Conservation (phyloP, 352 stramenopile species). For the Pythium aquatile region DNA sequence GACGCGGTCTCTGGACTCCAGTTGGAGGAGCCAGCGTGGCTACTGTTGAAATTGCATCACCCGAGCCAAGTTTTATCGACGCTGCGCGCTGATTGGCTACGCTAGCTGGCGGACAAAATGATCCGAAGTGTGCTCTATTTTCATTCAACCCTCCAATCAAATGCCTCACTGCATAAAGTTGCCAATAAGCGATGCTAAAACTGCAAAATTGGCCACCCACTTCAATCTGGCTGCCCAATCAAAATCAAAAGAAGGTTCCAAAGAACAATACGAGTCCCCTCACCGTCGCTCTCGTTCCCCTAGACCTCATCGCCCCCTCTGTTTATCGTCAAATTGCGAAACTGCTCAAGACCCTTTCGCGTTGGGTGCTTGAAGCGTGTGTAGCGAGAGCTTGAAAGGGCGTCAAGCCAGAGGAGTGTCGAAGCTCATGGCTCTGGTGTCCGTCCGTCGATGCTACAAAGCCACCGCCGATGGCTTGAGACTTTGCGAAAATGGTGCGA, state of each 20-base stretch:
- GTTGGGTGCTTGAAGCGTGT: not conserved
- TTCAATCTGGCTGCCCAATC: slow-evolving; percentile 2
- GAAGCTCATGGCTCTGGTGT: not conserved
- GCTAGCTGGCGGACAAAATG: slow-evolving; percentile 1
- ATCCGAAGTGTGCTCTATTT: slow-evolving; percentile 10
- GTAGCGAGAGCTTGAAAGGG: not conserved
- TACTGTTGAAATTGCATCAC: slow-evolving; percentile 14
- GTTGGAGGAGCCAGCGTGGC: slow-evolving; percentile 14
- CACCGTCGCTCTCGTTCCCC: not conserved
- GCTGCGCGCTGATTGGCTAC: slow-evolving; percentile 17
- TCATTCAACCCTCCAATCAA: slow-evolving; percentile 25
- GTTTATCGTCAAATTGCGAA: not conserved
- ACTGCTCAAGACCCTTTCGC: not conserved
- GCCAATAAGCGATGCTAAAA: slow-evolving; percentile 15
- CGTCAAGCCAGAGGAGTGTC: not conserved
- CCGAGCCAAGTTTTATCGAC: slow-evolving; percentile 19
- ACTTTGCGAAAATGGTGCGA: not conserved
- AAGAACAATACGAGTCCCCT: slow-evolving; percentile 7
- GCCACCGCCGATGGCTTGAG: not conserved
- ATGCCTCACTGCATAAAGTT: slow-evolving; percentile 11
- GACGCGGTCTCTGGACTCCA: slow-evolving; percentile 5
- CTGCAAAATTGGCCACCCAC: not conserved
- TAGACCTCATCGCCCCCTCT: not conserved
- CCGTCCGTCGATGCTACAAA: not conserved
- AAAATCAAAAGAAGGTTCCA: slow-evolving; percentile 9